These are phyloP conservation scores for Nemania diffusa DNA, from an alignment of 2,329 filamentous ascomycete genomes.

Conservation along the genomic window DNA sequence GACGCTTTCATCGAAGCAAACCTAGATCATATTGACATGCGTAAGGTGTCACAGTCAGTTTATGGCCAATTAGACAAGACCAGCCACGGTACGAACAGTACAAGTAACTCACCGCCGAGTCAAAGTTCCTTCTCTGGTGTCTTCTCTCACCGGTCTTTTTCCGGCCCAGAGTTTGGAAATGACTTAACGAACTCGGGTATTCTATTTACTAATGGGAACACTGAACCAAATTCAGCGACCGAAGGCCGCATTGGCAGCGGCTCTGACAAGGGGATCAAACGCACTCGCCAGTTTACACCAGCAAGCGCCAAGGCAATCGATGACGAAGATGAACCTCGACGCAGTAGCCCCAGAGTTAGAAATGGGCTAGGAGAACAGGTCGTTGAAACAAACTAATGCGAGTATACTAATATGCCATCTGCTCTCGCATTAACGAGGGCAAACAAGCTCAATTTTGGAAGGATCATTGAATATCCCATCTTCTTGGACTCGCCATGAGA, in stretches of 20 bases:
- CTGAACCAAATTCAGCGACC: conserved; percentile 32
- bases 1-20: conserved; percentile 41
- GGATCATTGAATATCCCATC: conserved; percentile 48
- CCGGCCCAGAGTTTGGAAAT: conserved; percentile 47
- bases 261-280: conserved; percentile 56
- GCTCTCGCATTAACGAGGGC: neutral
- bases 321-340: conserved; percentile 59
- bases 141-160: conserved; percentile 45
- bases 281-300: conserved; percentile 59
- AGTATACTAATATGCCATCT: conserved; percentile 6
- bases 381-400: conserved; percentile 35
- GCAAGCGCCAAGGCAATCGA: conserved; percentile 59
- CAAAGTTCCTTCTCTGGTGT: conserved; percentile 47
- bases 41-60: conserved; percentile 55
- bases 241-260: conserved; percentile 36
- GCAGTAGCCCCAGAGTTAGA: conserved; percentile 49
- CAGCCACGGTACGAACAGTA: conserved; percentile 40
- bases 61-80: conserved; percentile 47
- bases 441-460: conserved; percentile 35
- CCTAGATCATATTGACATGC: conserved; percentile 50
- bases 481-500: conserved; percentile 30
- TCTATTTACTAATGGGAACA: conserved; percentile 37
- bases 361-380: conserved; percentile 39
- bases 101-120: conserved; percentile 46
- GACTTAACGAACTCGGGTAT: conserved; percentile 46